A percentile compares a stretch with the other conserved stretches of the same genome.
phyloP scores from a whole-genome alignment of 2,329 filamentous ascomycete genomes.

The Pseudogymnoascus sp. region DNA sequence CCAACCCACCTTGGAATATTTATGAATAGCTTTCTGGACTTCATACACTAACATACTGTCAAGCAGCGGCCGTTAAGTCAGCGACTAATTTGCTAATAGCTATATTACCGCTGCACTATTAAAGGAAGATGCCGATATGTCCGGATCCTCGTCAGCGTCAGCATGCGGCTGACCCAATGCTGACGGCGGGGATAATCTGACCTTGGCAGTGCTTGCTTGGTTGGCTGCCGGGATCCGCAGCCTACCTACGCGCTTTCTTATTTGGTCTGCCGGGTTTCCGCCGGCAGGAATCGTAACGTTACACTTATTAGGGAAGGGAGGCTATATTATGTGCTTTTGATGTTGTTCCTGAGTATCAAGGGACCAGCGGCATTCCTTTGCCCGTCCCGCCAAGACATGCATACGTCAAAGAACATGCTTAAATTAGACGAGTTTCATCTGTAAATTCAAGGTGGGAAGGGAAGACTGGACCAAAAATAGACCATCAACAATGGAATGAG shows the following conservation, averaged over 20 bases:
- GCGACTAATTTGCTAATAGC: not conserved
- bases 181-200: not conserved
- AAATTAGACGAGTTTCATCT: slow-evolving; percentile 1
- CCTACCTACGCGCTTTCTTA: not conserved
- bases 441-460: not conserved
- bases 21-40: not conserved
- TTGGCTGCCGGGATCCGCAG: not conserved
- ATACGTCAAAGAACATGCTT: slow-evolving; percentile 5
- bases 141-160: not conserved
- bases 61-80: not conserved
- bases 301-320: not conserved
- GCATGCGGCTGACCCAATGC: not conserved
- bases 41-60: not conserved
- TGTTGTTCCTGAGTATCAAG: not conserved
- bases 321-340: not conserved
- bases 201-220: not conserved
- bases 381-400: not conserved
- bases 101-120: not conserved
- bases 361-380: not conserved
- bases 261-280: not conserved
- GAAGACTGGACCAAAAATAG: not conserved
- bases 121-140: not conserved
- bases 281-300: not conserved
- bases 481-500: not conserved
- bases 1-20: not conserved